Evolutionary conservation across 768 basidiomycete genomes (phyloP).

Genomic region (Pleurotus pulmonarius): DNA sequence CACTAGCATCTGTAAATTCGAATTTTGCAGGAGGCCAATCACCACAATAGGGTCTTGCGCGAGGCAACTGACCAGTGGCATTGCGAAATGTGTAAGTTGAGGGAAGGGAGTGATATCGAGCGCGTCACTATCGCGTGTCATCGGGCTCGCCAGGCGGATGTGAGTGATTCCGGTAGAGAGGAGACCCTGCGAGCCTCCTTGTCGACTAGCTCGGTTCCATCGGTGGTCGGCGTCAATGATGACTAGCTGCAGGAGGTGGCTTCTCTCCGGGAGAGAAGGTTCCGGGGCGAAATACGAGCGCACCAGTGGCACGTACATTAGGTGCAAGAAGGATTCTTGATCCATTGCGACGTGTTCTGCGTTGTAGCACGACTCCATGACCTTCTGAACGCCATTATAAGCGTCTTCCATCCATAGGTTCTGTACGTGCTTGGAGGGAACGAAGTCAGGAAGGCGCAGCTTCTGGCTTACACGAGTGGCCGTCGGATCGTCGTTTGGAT

Average conservation of each 20-base stretch:
- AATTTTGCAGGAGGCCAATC: slow-evolving; percentile 12
- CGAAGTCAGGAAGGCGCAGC: slow-evolving; percentile 5
- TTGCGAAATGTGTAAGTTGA: slow-evolving; percentile 18
- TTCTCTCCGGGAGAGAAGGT: not conserved
- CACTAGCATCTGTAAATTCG: slow-evolving; percentile 12
- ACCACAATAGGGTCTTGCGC: slow-evolving; percentile 11
- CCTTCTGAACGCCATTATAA: slow-evolving; percentile 13
- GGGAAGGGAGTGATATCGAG: slow-evolving; percentile 14
- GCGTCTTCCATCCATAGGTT: slow-evolving; percentile 17
- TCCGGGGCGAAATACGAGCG: not conserved
- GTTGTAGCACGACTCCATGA: slow-evolving; percentile 16
- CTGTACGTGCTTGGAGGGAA: slow-evolving; percentile 10
- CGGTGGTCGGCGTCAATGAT: slow-evolving; percentile 10
- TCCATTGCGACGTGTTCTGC: slow-evolving; percentile 15
- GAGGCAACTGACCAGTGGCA: slow-evolving; percentile 15
- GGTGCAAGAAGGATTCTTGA: slow-evolving; percentile 17
- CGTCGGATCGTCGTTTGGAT: not conserved
- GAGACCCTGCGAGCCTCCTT: slow-evolving; percentile 8
- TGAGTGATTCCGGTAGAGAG: slow-evolving; percentile 18
- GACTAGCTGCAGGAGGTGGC: slow-evolving; percentile 13
- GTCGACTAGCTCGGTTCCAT: slow-evolving; percentile 10
- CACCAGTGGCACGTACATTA: slow-evolving; percentile 9
- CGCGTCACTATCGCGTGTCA: slow-evolving; percentile 11
- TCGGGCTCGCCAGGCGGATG: slow-evolving; percentile 14
- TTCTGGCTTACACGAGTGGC: not conserved